Conservation (phyloP, 495 filamentous ascomycete species). For the Jackrogersella multiformis region DNA sequence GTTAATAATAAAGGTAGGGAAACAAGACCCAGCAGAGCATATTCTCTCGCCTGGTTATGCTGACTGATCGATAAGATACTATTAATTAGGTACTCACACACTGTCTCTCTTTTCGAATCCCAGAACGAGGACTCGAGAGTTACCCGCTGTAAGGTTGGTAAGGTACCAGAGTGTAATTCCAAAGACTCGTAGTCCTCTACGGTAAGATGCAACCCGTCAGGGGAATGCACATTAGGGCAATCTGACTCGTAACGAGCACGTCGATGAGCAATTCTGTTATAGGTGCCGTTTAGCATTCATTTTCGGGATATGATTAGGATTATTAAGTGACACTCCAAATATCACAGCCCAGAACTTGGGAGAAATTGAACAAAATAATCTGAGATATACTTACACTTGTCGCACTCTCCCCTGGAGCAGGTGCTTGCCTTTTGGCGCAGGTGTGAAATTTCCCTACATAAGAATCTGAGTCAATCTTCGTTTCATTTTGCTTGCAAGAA, state of each 20-base stretch:
- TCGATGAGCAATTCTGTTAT: conserved; percentile 41
- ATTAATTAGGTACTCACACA: conserved; percentile 37
- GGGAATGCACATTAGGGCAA: background rate
- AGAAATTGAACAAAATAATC: background rate
- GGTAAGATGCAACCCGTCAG: conserved; percentile 44
- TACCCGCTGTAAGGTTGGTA: conserved; percentile 42
- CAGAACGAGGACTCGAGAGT: conserved; percentile 48
- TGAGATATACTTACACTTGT: conserved; percentile 44
- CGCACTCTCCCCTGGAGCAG: conserved; percentile 44
- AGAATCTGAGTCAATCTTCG: background rate
- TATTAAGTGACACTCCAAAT: background rate
- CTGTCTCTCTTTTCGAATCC: conserved; percentile 45
- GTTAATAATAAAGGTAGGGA: background rate
- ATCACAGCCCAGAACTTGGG: background rate
- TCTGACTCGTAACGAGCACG: conserved; percentile 24
- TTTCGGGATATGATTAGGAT: background rate
- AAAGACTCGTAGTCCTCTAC: conserved; percentile 44
- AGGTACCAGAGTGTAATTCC: conserved; percentile 44
- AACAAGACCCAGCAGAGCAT: background rate
- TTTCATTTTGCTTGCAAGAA: background rate
- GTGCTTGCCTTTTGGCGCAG: conserved; percentile 30
- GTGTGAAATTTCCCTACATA: conserved; percentile 44
- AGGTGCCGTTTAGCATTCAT: conserved; percentile 10
- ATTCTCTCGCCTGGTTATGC: background rate
- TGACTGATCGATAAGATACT: background rate